Percentiles rank a stretch among this genome's conserved stretches.
Conservation (phyloP, 169 alveolate genomes). For the Plasmodium chabaudi region DNA sequence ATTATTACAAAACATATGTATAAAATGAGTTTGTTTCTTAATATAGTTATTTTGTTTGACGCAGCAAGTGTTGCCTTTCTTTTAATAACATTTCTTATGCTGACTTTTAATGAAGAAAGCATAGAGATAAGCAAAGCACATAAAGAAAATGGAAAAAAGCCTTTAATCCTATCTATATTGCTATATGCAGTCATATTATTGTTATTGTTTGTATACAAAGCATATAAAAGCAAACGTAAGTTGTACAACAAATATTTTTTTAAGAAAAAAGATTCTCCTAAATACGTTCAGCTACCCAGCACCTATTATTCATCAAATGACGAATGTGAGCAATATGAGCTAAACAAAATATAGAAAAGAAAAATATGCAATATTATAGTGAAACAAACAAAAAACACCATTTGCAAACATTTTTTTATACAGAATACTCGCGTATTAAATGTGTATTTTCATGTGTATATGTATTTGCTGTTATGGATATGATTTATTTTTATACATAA, state of each 20-base stretch:
- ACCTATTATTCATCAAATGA: slow-evolving; percentile 63
- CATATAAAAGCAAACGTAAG: slow-evolving; percentile 64
- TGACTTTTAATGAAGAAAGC: slow-evolving; percentile 68
- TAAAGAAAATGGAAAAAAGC: slow-evolving; percentile 75
- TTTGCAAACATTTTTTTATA: background rate
- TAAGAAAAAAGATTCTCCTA: slow-evolving; percentile 59
- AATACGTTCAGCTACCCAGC: slow-evolving; percentile 65
- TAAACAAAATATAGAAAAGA: slow-evolving; percentile 30
- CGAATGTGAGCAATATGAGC: slow-evolving; percentile 72
- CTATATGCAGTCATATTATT: slow-evolving; percentile 50
- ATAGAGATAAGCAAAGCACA: slow-evolving; percentile 45
- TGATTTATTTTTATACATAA: slow-evolving; percentile 3
- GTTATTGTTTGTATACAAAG: slow-evolving; percentile 62
- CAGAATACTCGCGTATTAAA: background rate
- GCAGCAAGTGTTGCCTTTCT: slow-evolving; percentile 77
- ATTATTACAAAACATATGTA: background rate
- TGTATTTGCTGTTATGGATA: background rate
- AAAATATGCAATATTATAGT: background rate
- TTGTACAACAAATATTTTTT: slow-evolving; percentile 66
- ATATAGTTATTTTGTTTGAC: slow-evolving; percentile 67
- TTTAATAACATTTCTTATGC: slow-evolving; percentile 70
- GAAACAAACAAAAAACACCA: too few species aligned
- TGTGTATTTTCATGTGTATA: background rate
- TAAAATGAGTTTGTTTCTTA: slow-evolving; percentile 75
- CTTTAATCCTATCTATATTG: slow-evolving; percentile 65